phyloP scores from a whole-genome alignment of 768 basidiomycete genomes.

The Hygrocybe coccinea region DNA sequence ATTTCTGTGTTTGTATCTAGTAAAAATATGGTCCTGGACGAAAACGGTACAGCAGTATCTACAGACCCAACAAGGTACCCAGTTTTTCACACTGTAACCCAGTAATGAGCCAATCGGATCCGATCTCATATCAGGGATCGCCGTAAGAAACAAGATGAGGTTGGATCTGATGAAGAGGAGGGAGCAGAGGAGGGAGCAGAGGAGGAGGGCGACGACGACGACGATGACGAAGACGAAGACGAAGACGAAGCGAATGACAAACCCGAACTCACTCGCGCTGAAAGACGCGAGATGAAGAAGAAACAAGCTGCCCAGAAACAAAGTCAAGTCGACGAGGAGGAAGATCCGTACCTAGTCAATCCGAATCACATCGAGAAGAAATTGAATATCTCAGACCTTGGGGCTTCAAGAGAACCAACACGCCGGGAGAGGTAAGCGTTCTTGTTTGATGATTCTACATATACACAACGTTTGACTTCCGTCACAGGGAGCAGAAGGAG shows the following conservation, averaged over 20 bases:
- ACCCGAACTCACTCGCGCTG: slow-evolving; percentile 59
- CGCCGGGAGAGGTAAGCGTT: slow-evolving; percentile 57
- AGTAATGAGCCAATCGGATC: slow-evolving; percentile 6
- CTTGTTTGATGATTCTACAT: not conserved
- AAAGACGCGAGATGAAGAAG: slow-evolving; percentile 81
- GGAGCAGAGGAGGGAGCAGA: slow-evolving; percentile 38
- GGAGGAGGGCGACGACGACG: slow-evolving; percentile 39
- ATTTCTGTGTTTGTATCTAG: slow-evolving; percentile 30
- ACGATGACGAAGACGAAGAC: slow-evolving; percentile 40
- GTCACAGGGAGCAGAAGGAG: slow-evolving; percentile 78
- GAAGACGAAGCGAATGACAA: slow-evolving; percentile 26
- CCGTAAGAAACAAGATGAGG: slow-evolving; percentile 34
- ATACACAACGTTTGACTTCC: not conserved
- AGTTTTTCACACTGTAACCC: slow-evolving; percentile 15
- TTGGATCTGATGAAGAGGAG: slow-evolving; percentile 30
- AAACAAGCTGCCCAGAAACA: slow-evolving; percentile 55
- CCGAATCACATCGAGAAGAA: slow-evolving; percentile 74
- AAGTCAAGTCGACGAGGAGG: slow-evolving; percentile 44
- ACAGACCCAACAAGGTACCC: slow-evolving; percentile 42
- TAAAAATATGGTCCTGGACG: slow-evolving; percentile 56
- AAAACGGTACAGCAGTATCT: slow-evolving; percentile 50
- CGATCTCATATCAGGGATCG: slow-evolving; percentile 13
- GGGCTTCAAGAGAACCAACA: slow-evolving; percentile 53
- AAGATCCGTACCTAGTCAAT: slow-evolving; percentile 71
- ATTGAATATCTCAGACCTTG: slow-evolving; percentile 71